phyloP scores from a whole-genome alignment of 768 basidiomycete genomes.

The Psilocybe subaeruginosa region DNA sequence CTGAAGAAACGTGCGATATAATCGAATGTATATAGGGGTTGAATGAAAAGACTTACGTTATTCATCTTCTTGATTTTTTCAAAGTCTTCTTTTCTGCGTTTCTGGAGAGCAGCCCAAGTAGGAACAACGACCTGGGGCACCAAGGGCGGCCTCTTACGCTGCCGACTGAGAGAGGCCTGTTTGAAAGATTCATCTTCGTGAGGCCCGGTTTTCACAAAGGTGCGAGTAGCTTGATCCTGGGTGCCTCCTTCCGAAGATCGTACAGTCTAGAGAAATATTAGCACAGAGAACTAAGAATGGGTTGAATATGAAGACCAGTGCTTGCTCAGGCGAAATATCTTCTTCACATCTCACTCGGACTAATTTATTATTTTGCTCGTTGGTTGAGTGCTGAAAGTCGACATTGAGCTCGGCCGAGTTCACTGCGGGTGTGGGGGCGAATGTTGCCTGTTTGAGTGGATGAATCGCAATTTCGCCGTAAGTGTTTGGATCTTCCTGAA shows the following conservation, averaged over 20 bases:
- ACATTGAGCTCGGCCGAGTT: too few species aligned
- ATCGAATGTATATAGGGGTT: not conserved
- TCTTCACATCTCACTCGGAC: too few species aligned
- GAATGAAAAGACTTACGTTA: conserved; percentile 7
- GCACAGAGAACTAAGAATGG: too few species aligned
- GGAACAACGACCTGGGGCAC: conserved; percentile 9
- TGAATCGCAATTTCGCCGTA: too few species aligned
- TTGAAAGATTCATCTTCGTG: not conserved
- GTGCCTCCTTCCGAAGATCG: not conserved
- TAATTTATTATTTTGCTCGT: too few species aligned
- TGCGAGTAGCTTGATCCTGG: not conserved
- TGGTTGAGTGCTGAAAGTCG: too few species aligned
- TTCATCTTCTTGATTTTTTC: conserved; percentile 14
- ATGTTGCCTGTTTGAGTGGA: too few species aligned
- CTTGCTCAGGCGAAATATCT: too few species aligned
- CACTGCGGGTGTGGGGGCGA: too few species aligned
- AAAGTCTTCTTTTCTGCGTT: conserved; percentile 6
- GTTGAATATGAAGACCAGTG: too few species aligned
- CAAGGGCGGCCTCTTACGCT: not conserved
- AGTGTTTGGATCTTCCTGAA: too few species aligned
- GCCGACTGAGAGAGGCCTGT: not conserved
- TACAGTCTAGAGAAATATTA: too few species aligned
- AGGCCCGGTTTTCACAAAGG: not conserved
- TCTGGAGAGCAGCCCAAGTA: conserved; percentile 4
- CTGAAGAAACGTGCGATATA: not conserved